Conservation (phyloP, 2,329 filamentous ascomycete genomes). For the Echinosphaeria canescens region DNA sequence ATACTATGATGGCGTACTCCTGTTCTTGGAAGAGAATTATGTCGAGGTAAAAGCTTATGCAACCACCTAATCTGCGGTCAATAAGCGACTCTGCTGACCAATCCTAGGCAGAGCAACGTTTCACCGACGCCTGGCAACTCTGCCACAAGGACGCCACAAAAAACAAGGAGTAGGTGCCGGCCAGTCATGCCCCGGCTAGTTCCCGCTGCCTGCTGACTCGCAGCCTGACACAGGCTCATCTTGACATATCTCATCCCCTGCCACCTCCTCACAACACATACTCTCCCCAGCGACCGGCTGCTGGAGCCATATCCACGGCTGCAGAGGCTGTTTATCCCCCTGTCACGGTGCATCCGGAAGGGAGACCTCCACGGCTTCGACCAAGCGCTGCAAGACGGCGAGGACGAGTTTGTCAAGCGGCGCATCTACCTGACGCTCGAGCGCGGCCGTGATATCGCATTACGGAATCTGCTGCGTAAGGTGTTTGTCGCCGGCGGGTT, state of each 20-base stretch:
- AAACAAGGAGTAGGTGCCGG: slow-evolving; percentile 52
- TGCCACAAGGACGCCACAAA: slow-evolving; percentile 51
- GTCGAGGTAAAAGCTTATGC: slow-evolving; percentile 28
- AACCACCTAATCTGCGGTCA: background rate
- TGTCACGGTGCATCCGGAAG: slow-evolving; percentile 58
- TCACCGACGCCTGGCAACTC: slow-evolving; percentile 62
- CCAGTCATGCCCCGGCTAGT: slow-evolving; percentile 6
- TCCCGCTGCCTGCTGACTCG: slow-evolving; percentile 1
- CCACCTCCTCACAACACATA: slow-evolving; percentile 71
- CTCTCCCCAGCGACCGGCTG: slow-evolving; percentile 51
- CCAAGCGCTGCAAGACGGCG: slow-evolving; percentile 53
- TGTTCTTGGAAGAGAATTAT: slow-evolving; percentile 90
- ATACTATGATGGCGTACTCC: slow-evolving; percentile 87
- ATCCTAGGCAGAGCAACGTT: slow-evolving; percentile 49
- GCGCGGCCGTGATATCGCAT: slow-evolving; percentile 70
- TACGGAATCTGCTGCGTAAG: slow-evolving; percentile 81
- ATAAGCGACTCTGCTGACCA: background rate
- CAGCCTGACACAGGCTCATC: slow-evolving; percentile 40
- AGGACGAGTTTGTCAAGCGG: slow-evolving; percentile 82
- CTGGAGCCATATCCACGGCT: slow-evolving; percentile 58
- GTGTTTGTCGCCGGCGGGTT: slow-evolving; percentile 75
- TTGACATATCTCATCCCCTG: slow-evolving; percentile 91
- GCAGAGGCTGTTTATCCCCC: slow-evolving; percentile 55
- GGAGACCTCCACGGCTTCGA: slow-evolving; percentile 77
- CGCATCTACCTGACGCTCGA: slow-evolving; percentile 92